phyloP scores from a whole-genome alignment of 495 filamentous ascomycete species.

The Podospora tetraspora region DNA sequence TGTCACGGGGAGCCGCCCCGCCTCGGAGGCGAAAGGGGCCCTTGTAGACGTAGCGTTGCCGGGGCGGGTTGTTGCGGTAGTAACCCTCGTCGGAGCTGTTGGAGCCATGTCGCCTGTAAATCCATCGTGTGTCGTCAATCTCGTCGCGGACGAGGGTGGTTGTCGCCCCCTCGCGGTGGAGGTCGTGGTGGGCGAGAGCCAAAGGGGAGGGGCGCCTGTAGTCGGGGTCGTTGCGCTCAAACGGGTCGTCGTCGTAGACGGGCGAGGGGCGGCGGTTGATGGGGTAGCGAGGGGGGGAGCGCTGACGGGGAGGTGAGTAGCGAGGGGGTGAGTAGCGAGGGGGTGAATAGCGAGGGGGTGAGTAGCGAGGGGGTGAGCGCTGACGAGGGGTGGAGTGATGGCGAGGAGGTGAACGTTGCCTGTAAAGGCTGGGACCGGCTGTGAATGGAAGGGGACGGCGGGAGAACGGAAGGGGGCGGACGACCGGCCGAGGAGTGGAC shows the following conservation, averaged over 20 bases:
- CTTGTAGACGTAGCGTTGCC: neutral
- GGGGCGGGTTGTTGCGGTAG: neutral
- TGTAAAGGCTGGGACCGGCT: too few species aligned
- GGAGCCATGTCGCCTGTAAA: neutral
- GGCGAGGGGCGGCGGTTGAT: neutral
- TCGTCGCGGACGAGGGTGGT: neutral
- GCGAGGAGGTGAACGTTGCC: too few species aligned
- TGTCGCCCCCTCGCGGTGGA: neutral
- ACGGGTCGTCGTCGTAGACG: neutral
- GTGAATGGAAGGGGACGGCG: too few species aligned
- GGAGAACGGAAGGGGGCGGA: too few species aligned
- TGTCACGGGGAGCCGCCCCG: neutral
- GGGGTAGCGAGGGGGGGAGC: neutral
- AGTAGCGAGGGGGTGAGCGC: too few species aligned
- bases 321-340: too few species aligned
- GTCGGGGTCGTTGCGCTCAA: neutral
- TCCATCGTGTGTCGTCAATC: neutral
- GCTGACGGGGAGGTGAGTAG: too few species aligned
- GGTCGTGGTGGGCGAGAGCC: neutral
- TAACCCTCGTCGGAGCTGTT: too few species aligned
- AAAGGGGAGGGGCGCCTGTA: neutral
- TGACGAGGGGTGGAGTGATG: too few species aligned
- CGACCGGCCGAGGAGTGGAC: neutral
- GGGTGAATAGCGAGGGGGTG: neutral
- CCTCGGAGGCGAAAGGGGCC: neutral